Evolutionary conservation across 1,284 basidiomycete species (phyloP), one percentile per base, ranked within the genome.

Genomic region (Phellopilus nigrolimitatus): DNA sequence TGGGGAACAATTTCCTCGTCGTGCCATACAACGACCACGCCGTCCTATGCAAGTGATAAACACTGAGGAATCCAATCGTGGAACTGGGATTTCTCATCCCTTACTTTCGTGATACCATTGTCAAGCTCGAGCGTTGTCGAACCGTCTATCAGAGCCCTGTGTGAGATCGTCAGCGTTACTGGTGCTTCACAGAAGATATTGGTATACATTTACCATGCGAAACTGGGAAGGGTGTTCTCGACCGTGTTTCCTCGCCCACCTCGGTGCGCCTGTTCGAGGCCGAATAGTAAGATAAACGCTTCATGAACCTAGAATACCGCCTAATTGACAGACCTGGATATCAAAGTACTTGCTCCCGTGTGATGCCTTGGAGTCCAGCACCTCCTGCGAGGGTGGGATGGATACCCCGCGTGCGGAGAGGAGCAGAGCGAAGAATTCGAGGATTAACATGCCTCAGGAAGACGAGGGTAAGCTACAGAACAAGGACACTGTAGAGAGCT

Each of bases 71-170:
- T 19, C 9, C 17, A 43, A 15, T 15, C 3, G 6, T 37, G 31
- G 12, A 22, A 31, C 12, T n/a, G n/a, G n/a, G n/a, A n/a, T n/a
- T n/a, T n/a, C n/a, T n/a, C n/a, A 15, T 19, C 24, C 60, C 64
- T 56, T 45, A 79, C 83, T 69, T 79, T 79, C 2, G 87, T 86
- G 49, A 89, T 74, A 3, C 83, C 84, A 61, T 87, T 85, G 65
- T 90, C 88, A 55, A 90, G 65, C 66, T 91, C 88, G 19, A 91
- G 71, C 0, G 85, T 86, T 1, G 82, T 83, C 13, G 80, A 79
- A 25, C 88, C 88, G 59, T 85, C 77, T 36, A 89, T 78, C 51
- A 89, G 70, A 33, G 78, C 84, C 82, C 82, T 82, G 49, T 51
- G 56, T 45, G 38, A 49, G 40, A 13, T 33, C 15, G 24, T 17